Evolutionary conservation across 202 grass and related monocot genomes (phyloP).

Genomic region (Zizania palustris): DNA sequence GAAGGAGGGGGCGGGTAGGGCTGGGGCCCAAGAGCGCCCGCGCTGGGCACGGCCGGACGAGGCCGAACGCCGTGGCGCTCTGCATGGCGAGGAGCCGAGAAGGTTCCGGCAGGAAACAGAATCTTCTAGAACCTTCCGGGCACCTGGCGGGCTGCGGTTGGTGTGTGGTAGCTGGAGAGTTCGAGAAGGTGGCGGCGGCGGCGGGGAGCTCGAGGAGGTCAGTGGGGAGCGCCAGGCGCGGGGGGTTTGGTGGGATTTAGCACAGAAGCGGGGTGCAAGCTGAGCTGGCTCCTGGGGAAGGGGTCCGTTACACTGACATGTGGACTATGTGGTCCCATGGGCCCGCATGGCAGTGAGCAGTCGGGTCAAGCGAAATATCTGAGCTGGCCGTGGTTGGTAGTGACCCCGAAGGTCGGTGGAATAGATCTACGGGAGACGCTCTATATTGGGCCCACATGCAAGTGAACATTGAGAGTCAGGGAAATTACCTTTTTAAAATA

Average conservation of each 20-base stretch:
- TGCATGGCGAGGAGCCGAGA: conserved; percentile 44
- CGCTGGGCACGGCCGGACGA: conserved; percentile 54
- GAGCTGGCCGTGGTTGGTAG: neutral
- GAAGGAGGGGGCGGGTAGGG: neutral
- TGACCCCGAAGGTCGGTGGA: too few species aligned
- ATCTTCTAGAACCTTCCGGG: conserved; percentile 4
- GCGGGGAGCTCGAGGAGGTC: neutral
- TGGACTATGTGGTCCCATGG: neutral
- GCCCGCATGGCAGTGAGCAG: neutral
- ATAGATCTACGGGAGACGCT: too few species aligned
- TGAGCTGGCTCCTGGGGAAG: neutral
- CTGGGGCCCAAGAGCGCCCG: conserved; percentile 31
- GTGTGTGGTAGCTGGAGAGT: neutral
- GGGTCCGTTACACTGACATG: neutral
- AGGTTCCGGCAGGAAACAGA: too few species aligned
- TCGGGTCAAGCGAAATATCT: neutral
- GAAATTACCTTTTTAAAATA: too few species aligned
- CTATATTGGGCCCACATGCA: neutral
- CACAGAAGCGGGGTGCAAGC: neutral
- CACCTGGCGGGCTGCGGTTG: neutral
- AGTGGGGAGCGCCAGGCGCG: neutral
- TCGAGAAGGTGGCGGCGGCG: neutral
- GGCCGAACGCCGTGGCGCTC: conserved; percentile 51
- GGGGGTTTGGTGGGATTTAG: conserved; percentile 22
- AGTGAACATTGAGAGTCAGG: neutral